These are phyloP conservation scores for Cadophora gregata DNA, from an alignment of 2,329 filamentous ascomycete genomes.

Conservation along the genomic window DNA sequence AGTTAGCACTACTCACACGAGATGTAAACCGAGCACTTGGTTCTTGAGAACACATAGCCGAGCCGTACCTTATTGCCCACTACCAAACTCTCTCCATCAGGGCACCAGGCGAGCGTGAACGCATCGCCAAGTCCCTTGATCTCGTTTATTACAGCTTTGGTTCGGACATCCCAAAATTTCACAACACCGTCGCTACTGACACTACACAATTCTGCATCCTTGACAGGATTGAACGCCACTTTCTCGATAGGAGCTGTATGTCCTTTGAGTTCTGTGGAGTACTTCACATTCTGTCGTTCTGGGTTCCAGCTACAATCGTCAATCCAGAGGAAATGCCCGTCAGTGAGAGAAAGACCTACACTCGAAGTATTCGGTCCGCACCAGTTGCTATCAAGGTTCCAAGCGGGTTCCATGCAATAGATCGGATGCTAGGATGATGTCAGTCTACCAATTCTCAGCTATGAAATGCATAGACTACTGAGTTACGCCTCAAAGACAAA, in stretches of 20 bases:
- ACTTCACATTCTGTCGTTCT: slow-evolving; percentile 74
- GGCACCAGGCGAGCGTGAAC: slow-evolving; percentile 76
- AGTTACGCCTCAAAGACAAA: neutral
- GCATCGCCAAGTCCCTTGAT: slow-evolving; percentile 70
- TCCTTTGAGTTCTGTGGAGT: slow-evolving; percentile 77
- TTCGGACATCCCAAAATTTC: slow-evolving; percentile 81
- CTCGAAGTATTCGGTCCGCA: slow-evolving; percentile 71
- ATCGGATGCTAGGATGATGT: slow-evolving; percentile 64
- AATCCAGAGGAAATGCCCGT: neutral
- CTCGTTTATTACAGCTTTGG: slow-evolving; percentile 72
- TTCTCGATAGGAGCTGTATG: slow-evolving; percentile 72
- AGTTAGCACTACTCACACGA: neutral
- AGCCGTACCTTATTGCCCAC: slow-evolving; percentile 75
- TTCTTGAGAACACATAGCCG: slow-evolving; percentile 7
- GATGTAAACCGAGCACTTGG: neutral
- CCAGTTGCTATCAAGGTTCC: slow-evolving; percentile 87
- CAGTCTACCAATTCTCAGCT: slow-evolving; percentile 6
- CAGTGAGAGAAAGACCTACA: slow-evolving; percentile 46
- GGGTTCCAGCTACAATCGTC: slow-evolving; percentile 68
- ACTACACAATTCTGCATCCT: slow-evolving; percentile 78
- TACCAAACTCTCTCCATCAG: slow-evolving; percentile 71
- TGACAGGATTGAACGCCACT: slow-evolving; percentile 78
- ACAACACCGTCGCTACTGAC: slow-evolving; percentile 76
- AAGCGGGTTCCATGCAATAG: slow-evolving; percentile 87
- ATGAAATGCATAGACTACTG: neutral